phyloP scores from a whole-genome alignment of 2,329 filamentous ascomycete species.

The Colletotrichum truncatum region DNA sequence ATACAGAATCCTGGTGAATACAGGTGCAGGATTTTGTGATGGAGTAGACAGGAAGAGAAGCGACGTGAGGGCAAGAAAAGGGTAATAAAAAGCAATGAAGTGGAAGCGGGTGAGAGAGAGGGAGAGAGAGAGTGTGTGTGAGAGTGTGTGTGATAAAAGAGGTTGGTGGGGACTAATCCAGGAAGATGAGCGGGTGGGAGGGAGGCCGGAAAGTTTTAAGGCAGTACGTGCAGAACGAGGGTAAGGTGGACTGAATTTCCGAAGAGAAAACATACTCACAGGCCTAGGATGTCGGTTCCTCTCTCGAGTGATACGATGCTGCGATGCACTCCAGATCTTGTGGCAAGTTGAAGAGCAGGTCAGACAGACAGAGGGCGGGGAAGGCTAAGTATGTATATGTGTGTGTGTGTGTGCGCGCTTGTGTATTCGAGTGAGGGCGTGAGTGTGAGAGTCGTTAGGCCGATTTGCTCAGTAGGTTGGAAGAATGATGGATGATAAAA shows the following conservation, averaged over 20 bases:
- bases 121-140: too few species aligned
- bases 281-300: constrained; percentile 16
- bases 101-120: constrained; percentile 25
- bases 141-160: constrained; percentile 28
- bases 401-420: neutral
- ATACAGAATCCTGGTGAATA: constrained; percentile 1
- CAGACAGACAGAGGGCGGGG: constrained; percentile 24
- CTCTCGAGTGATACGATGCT: constrained; percentile 23
- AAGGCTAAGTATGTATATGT: constrained; percentile 19
- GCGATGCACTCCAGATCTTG: constrained; percentile 32
- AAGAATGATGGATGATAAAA: constrained; percentile 24
- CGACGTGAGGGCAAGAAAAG: constrained; percentile 10
- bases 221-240: constrained; percentile 25
- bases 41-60: neutral
- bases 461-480: neutral
- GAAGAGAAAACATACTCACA: constrained; percentile 23
- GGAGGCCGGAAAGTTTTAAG: constrained; percentile 28
- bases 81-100: constrained; percentile 16
- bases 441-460: constrained; percentile 8
- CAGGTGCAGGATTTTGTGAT: constrained; percentile 6
- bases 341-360: constrained; percentile 23
- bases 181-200: constrained; percentile 19
- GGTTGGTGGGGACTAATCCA: constrained; percentile 28
- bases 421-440: neutral
- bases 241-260: neutral